phyloP scores from a whole-genome alignment of 2,329 filamentous ascomycete genomes.

The Aspergillus brasiliensis region DNA sequence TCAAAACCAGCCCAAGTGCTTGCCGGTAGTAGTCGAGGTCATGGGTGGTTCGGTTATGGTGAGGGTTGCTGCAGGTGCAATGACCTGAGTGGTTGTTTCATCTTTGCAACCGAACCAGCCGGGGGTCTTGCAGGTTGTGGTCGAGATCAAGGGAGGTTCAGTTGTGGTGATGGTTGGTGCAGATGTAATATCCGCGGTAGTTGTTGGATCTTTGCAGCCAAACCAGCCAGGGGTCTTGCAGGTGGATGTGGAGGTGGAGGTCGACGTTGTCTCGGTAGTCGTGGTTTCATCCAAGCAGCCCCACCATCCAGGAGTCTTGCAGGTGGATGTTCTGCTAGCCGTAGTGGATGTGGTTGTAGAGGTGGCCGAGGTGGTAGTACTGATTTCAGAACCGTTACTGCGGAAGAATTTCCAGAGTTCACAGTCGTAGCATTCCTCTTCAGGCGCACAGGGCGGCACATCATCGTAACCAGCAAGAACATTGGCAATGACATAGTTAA shows the following conservation, averaged over 20 bases:
- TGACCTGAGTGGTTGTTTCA: slow-evolving; percentile 29
- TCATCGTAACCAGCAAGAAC: slow-evolving; percentile 81
- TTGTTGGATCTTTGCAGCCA: slow-evolving; percentile 45
- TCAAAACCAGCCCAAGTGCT: slow-evolving; percentile 35
- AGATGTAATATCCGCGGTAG: slow-evolving; percentile 24
- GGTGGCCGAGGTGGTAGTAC: slow-evolving; percentile 57
- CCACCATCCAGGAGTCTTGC: slow-evolving; percentile 92
- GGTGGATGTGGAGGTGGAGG: slow-evolving; percentile 38
- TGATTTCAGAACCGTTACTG: slow-evolving; percentile 82
- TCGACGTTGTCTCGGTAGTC: slow-evolving; percentile 39
- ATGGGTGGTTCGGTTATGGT: slow-evolving; percentile 19
- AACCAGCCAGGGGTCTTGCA: slow-evolving; percentile 49
- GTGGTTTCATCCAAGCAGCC: slow-evolving; percentile 59
- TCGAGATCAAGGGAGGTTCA: slow-evolving; percentile 15
- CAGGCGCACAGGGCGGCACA: slow-evolving; percentile 74
- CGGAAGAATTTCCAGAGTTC: slow-evolving; percentile 93
- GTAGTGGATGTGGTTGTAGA: slow-evolving; percentile 46
- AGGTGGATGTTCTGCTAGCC: slow-evolving; percentile 76
- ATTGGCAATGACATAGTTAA: slow-evolving; percentile 82
- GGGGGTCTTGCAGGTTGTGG: slow-evolving; percentile 30
- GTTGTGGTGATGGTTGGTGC: slow-evolving; percentile 22
- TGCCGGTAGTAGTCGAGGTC: slow-evolving; percentile 27
- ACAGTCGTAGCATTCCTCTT: slow-evolving; percentile 84
- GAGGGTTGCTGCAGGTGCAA: slow-evolving; percentile 20
- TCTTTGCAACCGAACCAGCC: slow-evolving; percentile 45